Evolutionary conservation across 1,284 basidiomycete genomes (phyloP), one percentile per base, ranked within the genome.

Genomic region (Puccinia triticina): DNA sequence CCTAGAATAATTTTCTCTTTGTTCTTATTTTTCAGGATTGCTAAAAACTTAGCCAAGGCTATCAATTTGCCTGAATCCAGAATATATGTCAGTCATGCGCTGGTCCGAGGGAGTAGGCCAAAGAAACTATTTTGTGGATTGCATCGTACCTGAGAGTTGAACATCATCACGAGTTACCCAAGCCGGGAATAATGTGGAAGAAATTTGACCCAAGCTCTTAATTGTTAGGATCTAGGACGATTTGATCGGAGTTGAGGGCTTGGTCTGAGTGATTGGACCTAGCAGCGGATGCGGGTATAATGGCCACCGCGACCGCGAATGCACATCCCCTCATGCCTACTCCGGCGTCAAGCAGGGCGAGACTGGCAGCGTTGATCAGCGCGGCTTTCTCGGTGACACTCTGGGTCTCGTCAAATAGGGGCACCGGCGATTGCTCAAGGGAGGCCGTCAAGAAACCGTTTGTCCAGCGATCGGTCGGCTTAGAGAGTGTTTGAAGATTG

Each of bases 1-100:
- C 82, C 74, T 69, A 98, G 88, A 55, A 97, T 92, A 84, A 94
- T 93, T 90, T 98, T 98, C 87, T 99, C 97, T 53, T 93, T 91
- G 0, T 94, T 96, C 57, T 89, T 88, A 89, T 92, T 84, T 74
- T 85, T 85, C 40, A 98, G 88, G 0, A 88, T 86, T 74, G 89
- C 88, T 14, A 99, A 90, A 75, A 99, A 89, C 66, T 90, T 91
- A 55, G 92, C 90, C 21, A 99, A 88, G 0, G 92, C 91, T 10
- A 90, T 89, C 53, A 99, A 88, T 88, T 99, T 87, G 43, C 87
- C 86, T 83, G 84, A 84, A 71, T 82, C 81, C 10, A 43, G 18
- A 50, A 66, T 26, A 18, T 3, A 34, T 50, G 43, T 77, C 29
- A 64, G 61, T 46, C 2, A 77, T 37, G 43, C 29, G 32, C 67